These are phyloP conservation scores for Leccinellum rugosiceps DNA, from an alignment of 768 basidiomycete species.

Conservation along the genomic window DNA sequence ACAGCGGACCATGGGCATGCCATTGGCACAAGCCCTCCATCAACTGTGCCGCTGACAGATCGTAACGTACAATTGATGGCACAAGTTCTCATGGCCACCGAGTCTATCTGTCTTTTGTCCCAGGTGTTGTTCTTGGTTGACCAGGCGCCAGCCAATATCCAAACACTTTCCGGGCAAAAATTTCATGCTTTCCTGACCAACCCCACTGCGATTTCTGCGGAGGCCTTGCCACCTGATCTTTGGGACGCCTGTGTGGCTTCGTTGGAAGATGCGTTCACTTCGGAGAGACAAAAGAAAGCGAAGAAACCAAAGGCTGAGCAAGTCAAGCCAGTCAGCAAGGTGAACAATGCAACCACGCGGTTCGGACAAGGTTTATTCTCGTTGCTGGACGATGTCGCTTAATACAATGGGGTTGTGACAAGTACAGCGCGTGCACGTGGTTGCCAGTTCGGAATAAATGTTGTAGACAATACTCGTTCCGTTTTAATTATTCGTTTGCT, in stretches of 20 bases:
- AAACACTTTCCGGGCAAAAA: conserved; percentile 52
- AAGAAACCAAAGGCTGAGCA: conserved; percentile 33
- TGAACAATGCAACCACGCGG: conserved; percentile 10
- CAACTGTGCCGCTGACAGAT: conserved; percentile 39
- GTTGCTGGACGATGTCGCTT: conserved; percentile 40
- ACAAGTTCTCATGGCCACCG: conserved; percentile 57
- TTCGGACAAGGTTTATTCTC: conserved; percentile 34
- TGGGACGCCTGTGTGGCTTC: conserved; percentile 48
- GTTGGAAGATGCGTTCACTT: conserved; percentile 46
- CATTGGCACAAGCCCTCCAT: conserved; percentile 15
- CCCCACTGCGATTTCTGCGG: conserved; percentile 16
- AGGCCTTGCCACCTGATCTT: conserved; percentile 32
- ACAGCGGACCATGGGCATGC: conserved; percentile 16
- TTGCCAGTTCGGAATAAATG: neutral
- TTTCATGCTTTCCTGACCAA: conserved; percentile 56
- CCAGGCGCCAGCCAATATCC: conserved; percentile 43
- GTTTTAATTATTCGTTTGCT: neutral
- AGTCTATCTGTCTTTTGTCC: conserved; percentile 56
- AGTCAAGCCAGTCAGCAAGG: conserved; percentile 17
- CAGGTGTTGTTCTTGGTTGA: conserved; percentile 59
- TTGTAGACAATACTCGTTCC: neutral
- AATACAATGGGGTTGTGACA: conserved; percentile 5
- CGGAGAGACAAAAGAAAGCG: conserved; percentile 44
- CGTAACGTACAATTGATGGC: conserved; percentile 67
- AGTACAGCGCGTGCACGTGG: neutral